A percentile compares a stretch with the other conserved stretches of the same genome.
Evolutionary conservation across 352 stramenopile species (phyloP).

Genomic region (Globisporangium spinosum): DNA sequence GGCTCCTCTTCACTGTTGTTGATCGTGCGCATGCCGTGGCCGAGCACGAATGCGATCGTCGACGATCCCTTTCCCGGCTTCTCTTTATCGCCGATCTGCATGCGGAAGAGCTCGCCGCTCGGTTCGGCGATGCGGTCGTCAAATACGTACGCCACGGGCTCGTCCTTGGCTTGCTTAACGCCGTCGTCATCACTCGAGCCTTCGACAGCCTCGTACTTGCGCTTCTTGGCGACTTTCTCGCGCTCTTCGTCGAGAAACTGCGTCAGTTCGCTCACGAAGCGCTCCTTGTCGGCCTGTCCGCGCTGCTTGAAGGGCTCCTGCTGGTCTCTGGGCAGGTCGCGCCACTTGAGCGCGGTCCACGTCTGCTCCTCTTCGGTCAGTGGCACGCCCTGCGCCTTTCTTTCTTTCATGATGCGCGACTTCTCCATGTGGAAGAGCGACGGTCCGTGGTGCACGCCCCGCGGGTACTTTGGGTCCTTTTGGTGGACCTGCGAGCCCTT

Average conservation of each 20-base stretch:
- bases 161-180: slow-evolving; percentile 6
- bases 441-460: slow-evolving; percentile 50
- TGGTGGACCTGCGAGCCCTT: slow-evolving; percentile 48
- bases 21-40: slow-evolving; percentile 39
- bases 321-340: slow-evolving; percentile 40
- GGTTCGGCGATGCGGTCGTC: slow-evolving; percentile 71
- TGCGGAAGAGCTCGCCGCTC: slow-evolving; percentile 52
- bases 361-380: slow-evolving; percentile 19
- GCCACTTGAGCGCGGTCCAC: slow-evolving; percentile 30
- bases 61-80: slow-evolving; percentile 49
- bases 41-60: slow-evolving; percentile 75
- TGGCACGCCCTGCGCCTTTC: slow-evolving; percentile 19
- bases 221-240: slow-evolving; percentile 35
- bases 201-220: slow-evolving; percentile 44
- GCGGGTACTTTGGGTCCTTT: slow-evolving; percentile 45
- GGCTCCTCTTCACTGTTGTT: slow-evolving; percentile 31
- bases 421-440: slow-evolving; percentile 75
- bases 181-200: slow-evolving; percentile 7
- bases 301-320: slow-evolving; percentile 45
- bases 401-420: slow-evolving; percentile 24
- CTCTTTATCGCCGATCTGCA: slow-evolving; percentile 50
- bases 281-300: slow-evolving; percentile 42
- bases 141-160: slow-evolving; percentile 71
- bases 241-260: slow-evolving; percentile 56
- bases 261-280: slow-evolving; percentile 46